Evolutionary conservation across 2,329 filamentous ascomycete species (phyloP).

Genomic region (Botrytis squamosa): DNA sequence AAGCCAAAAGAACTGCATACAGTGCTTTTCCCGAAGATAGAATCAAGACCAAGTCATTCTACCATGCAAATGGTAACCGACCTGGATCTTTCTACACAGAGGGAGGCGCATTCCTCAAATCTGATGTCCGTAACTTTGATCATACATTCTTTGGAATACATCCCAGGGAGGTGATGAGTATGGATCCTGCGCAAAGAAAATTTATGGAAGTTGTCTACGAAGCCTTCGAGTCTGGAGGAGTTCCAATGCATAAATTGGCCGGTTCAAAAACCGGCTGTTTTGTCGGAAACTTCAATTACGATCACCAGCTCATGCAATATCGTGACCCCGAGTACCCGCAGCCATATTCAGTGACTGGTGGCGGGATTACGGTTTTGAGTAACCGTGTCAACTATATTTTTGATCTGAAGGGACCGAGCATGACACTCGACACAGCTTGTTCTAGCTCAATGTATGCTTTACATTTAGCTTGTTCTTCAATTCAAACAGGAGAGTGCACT

Average conservation of each 20-base stretch:
- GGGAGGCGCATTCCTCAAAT: constrained; percentile 28
- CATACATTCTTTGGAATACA: constrained; percentile 14
- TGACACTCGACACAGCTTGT: constrained; percentile 49
- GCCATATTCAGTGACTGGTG: constrained; percentile 33
- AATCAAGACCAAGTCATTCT: constrained; percentile 25
- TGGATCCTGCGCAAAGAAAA: constrained; percentile 15
- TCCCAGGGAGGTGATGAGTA: background rate
- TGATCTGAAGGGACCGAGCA: constrained; percentile 39
- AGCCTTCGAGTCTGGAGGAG: constrained; percentile 2
- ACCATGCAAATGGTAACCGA: constrained; percentile 20
- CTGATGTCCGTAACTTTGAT: constrained; percentile 32
- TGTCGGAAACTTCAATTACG: constrained; percentile 24
- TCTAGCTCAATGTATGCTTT: constrained; percentile 45
- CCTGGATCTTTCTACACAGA: constrained; percentile 23
- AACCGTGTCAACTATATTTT: constrained; percentile 32
- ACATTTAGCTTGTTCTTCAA: constrained; percentile 44
- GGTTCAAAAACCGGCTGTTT: constrained; percentile 28
- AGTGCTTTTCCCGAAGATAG: constrained; percentile 28
- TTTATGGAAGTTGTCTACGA: constrained; percentile 9
- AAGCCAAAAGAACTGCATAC: constrained; percentile 12
- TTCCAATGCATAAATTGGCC: constrained; percentile 12
- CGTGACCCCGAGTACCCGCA: constrained; percentile 26
- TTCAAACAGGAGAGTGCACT: constrained; percentile 43
- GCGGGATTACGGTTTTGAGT: constrained; percentile 9
- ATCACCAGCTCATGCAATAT: constrained; percentile 18